Evolutionary conservation across 2,329 filamentous ascomycete species (phyloP), one percentile per base, ranked within the genome.

Genomic region (Apiospora koreana): DNA sequence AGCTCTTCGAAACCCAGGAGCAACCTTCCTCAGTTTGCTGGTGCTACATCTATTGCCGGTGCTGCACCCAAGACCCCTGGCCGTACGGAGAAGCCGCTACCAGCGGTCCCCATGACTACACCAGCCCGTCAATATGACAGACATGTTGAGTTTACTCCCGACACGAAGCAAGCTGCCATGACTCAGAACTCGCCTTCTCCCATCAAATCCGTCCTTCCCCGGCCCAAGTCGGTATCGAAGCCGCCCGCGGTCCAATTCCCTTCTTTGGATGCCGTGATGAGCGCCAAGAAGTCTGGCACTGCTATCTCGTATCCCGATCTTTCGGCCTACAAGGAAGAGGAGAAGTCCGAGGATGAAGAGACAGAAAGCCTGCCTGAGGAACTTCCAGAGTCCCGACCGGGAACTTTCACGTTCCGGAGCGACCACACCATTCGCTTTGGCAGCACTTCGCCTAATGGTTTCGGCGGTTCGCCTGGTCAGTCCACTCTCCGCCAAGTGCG

Each of bases 81-180:
- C 10, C 82, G 83, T 23, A 78, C 86, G 16, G 84, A 89, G 42
- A 89, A 88, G 75, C 82, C 85, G 28, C 78, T 90, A 42, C 86
- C 86, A 68, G 78, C 83, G 3, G 78, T 85, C 23, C 85, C 87
- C 7, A 81, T 89, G 69, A 90, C 89, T 6, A 94, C 92, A 1
- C 92, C 92, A 9, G 90, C 91, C 42, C 87, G 90, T 31, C 93
- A 90, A 80, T 78, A 85, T 46, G 79, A 82, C 23, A 97, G 97
- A 83, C 91, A 89, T 69, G 93, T 97, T 45, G 91, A 93, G 67
- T 97, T 97, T 76, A 94, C 92, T 0, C 91, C 91, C 0, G 90
- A 89, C 72, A 91, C 91, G 45, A 87, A 93, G 72, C 81, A 82
- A 23, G 80, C 82, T 10, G 79, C 81, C 0, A 74, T 82, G 66